Evolutionary conservation across 169 alveolate species (phyloP).

Genomic region (Miamiensis avidus): DNA sequence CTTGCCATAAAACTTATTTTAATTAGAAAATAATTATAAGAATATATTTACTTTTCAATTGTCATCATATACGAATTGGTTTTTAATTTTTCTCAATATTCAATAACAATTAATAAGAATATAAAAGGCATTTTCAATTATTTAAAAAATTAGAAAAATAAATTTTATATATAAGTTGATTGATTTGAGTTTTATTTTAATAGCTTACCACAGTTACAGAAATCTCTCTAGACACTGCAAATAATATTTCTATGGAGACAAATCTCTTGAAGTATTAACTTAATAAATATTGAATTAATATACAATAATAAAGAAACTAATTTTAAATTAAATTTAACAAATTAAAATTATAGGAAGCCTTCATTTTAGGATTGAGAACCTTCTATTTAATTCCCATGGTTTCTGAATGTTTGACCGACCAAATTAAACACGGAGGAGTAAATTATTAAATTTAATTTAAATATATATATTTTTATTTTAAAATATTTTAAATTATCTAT

Average conservation of each 20-base stretch:
- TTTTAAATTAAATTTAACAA: neutral
- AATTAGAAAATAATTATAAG: no score
- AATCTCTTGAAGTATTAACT: conserved; percentile 30
- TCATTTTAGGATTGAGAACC: conserved; percentile 45
- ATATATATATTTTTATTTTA: no score
- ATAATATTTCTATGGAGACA: conserved; percentile 47
- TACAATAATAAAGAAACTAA: neutral
- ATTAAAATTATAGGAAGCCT: conserved; percentile 27
- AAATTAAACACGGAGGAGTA: conserved; percentile 51
- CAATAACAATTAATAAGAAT: neutral
- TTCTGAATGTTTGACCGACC: conserved; percentile 36
- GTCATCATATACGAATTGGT: no score
- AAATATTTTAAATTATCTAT: no score
- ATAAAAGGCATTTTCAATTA: neutral
- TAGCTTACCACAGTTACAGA: conserved; percentile 43
- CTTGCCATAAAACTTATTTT: no score
- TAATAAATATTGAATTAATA: no score
- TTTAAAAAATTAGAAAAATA: neutral
- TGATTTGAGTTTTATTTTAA: neutral
- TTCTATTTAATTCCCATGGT: conserved; percentile 38
- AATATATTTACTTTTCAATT: no score
- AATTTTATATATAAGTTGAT: neutral
- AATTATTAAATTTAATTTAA: neutral
- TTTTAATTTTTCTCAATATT: no score
- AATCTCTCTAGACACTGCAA: conserved; percentile 52